Base-by-base conservation (phyloP, 768 basidiomycete species). In the Sarcodon sp. region DNA sequence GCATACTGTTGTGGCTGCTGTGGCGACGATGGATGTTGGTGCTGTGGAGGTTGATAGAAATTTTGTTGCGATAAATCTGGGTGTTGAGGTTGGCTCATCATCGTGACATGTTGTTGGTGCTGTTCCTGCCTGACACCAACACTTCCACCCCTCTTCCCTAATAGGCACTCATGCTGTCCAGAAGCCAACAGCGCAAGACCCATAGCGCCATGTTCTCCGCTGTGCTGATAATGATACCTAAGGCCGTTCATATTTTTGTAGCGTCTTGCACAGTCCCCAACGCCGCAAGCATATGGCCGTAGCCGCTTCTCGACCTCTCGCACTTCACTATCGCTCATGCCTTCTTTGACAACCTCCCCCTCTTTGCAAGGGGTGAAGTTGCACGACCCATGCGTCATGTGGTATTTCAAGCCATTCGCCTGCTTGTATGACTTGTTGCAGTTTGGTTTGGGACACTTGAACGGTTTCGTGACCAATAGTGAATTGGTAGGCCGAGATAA, bases 161-260 rank as follows among this genome's bases (percentile, higher is more conserved):
- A 16, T 18, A 78, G 51, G 52, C 74, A 77, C 49, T 75, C 74
- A 57, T 79, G 85, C 54, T 79, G 69, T 3, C 87, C 86, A 46
- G 76, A 77, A 3, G 88, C 87, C 39, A 97, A 73, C 56, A 96
- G 67, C 39, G 81, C 78, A 0, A 97, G 70, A 5, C 96, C 96
- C 37, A 89, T 73, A 6, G 86, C 83, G 3, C 94, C 94, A 63
- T 98, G 96, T 38, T 92, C 90, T 9, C 93, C 94, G 16, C 86
- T 86, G 65, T 98, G 94, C 64, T 92, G 87, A 61, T 97, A 98
- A 65, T 98, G 94, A 53, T 98, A 98, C 58, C 69, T 65, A 52
- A 97, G 68, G 0, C 94, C 94, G 63, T 97, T 97, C 92, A 97
- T 94, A 61, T 99, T 97, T 76, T 97, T 92, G 69, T 97, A 98